phyloP scores from a whole-genome alignment of 345 rosid genomes.

The Eucalyptus cloeziana region DNA sequence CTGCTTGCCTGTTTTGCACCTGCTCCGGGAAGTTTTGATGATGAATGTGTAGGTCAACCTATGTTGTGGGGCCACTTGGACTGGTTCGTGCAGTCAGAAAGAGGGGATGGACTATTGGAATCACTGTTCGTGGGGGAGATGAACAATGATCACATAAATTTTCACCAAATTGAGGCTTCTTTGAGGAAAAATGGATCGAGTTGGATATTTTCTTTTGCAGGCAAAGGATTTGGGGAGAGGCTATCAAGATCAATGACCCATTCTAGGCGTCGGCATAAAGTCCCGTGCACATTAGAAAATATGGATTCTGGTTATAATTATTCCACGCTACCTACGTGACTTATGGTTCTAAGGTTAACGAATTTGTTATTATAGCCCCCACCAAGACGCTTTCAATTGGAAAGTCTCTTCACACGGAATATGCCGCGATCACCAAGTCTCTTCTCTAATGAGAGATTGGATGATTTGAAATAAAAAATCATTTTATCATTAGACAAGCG shows the following conservation, averaged over 20 bases:
- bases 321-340: rapidly evolving
- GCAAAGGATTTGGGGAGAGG: neutral
- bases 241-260: neutral
- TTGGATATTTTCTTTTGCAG: neutral
- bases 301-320: neutral
- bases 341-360: neutral
- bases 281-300: too few species aligned
- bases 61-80: neutral
- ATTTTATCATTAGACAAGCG: neutral
- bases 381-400: neutral
- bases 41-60: neutral
- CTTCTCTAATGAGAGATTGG: neutral
- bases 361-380: neutral
- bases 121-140: neutral
- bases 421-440: neutral
- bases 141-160: neutral
- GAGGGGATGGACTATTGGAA: neutral
- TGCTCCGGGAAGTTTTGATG: neutral
- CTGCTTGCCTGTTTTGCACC: neutral
- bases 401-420: neutral
- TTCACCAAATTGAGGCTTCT: neutral
- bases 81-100: neutral
- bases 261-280: neutral
- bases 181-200: neutral
- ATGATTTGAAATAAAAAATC: neutral